These are phyloP conservation scores for Pholiota conissans DNA, from an alignment of 768 basidiomycete genomes.

Conservation along the genomic window DNA sequence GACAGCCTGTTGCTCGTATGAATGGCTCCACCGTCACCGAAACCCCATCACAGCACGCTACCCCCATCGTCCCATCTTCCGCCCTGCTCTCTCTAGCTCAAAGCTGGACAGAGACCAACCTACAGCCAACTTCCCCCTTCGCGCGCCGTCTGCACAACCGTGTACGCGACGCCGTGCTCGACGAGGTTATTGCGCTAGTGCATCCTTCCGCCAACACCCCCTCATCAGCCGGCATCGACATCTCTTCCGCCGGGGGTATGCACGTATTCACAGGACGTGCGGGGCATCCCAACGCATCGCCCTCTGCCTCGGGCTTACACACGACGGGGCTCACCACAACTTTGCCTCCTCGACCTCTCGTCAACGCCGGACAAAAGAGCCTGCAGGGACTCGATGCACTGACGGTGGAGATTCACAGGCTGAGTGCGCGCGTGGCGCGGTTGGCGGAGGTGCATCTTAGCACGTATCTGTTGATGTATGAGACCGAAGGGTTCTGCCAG, in stretches of 20 bases:
- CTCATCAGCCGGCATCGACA: constrained; percentile 7
- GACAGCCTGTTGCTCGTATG: constrained; percentile 10
- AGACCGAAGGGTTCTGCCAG: constrained; percentile 53
- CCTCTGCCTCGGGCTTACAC: neutral
- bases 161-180: constrained; percentile 63
- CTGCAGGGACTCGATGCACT: constrained; percentile 73
- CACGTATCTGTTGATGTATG: constrained; percentile 77
- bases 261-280: neutral
- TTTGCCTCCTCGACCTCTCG: neutral
- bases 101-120: constrained; percentile 71
- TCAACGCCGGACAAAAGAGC: constrained; percentile 18
- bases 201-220: constrained; percentile 48
- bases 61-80: neutral
- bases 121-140: constrained; percentile 60
- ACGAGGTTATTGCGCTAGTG: constrained; percentile 52
- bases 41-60: neutral
- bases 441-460: constrained; percentile 74
- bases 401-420: constrained; percentile 62
- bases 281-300: neutral
- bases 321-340: neutral
- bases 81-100: constrained; percentile 53
- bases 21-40: constrained; percentile 12
- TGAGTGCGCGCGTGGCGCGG: constrained; percentile 71
- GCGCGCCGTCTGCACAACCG: constrained; percentile 60
- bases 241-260: constrained; percentile 10